Conservation (phyloP, 2,329 filamentous ascomycete species). For the Colletotrichum sp. region DNA sequence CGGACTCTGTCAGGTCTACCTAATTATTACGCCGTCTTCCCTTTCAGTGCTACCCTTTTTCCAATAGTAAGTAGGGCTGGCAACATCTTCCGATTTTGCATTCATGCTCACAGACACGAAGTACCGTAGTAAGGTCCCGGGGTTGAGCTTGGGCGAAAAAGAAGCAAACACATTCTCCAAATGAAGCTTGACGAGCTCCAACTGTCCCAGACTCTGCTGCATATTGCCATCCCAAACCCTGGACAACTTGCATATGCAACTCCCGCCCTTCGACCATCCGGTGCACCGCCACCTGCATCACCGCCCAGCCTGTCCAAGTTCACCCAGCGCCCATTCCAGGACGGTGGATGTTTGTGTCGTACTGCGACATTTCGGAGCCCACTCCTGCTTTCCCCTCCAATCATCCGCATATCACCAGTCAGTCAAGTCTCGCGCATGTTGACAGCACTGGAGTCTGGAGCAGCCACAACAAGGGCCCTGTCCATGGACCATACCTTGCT, state of each 20-base stretch:
- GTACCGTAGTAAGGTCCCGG: background rate
- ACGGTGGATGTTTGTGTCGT: background rate
- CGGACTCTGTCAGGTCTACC: background rate
- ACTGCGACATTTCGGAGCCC: background rate
- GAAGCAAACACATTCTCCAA: background rate
- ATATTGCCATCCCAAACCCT: background rate
- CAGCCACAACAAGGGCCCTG: background rate
- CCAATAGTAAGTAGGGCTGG: background rate
- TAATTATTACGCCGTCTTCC: background rate
- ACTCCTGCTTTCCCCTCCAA: background rate
- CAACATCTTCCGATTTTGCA: background rate
- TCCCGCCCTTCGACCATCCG: background rate
- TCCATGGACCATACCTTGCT: background rate
- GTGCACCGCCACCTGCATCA: conserved; percentile 21
- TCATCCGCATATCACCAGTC: background rate
- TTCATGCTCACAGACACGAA: background rate
- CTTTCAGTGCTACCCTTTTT: background rate
- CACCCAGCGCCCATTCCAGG: background rate
- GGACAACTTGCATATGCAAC: background rate
- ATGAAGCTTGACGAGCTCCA: background rate
- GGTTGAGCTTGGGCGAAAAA: background rate
- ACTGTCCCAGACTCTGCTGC: background rate
- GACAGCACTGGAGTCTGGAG: background rate
- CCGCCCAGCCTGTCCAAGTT: conserved; percentile 1
- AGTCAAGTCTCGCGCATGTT: background rate